phyloP scores from a whole-genome alignment of 306 rosid species.

The Quercus mongolica region DNA sequence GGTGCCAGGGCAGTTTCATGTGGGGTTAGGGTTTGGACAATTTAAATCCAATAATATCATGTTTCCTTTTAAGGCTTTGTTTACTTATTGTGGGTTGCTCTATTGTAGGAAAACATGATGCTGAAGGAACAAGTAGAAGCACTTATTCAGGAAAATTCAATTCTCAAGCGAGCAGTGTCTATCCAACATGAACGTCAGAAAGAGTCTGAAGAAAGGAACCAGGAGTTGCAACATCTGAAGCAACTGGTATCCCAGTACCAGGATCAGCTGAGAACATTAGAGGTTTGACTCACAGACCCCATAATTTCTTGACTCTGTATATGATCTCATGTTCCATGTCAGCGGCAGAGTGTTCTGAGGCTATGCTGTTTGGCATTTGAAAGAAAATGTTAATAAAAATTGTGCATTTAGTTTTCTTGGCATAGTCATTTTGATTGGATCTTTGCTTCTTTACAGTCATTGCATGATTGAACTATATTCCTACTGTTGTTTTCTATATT shows the following conservation, averaged over 20 bases:
- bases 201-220: constrained; percentile 58
- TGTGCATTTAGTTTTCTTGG: background rate
- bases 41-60: background rate
- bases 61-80: background rate
- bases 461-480: background rate
- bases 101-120: constrained; percentile 60
- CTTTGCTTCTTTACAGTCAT: background rate
- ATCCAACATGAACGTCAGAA: constrained; percentile 76
- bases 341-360: background rate
- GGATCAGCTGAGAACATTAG: constrained; percentile 79
- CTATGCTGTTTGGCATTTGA: background rate
- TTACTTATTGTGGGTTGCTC: constrained; percentile 4
- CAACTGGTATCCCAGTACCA: constrained; percentile 72
- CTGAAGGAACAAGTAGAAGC: constrained; percentile 73
- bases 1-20: background rate
- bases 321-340: background rate
- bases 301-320: background rate
- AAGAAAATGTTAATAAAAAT: background rate
- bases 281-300: constrained; percentile 35
- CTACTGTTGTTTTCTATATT: background rate
- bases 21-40: background rate
- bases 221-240: constrained; percentile 70
- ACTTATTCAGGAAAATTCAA: constrained; percentile 68
- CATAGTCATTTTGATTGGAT: background rate
- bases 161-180: constrained; percentile 72